Evolutionary conservation across 495 filamentous ascomycete genomes (phyloP).

Genomic region (Talaromyces trachyspermus): DNA sequence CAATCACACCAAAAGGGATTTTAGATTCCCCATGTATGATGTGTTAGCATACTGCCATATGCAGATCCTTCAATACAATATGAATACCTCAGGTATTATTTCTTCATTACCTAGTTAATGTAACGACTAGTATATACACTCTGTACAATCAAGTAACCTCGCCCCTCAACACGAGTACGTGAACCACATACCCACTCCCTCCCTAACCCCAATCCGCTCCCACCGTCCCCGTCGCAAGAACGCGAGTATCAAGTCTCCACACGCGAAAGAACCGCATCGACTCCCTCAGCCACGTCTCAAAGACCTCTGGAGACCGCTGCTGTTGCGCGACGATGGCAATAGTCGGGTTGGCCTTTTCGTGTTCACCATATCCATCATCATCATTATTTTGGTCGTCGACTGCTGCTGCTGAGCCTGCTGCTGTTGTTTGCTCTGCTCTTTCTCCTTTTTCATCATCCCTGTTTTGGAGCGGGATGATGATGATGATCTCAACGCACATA

Average conservation of each 20-base stretch:
- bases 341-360: slow-evolving; percentile 32
- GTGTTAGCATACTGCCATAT: no score
- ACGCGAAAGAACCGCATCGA: slow-evolving; percentile 60
- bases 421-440: slow-evolving; percentile 4
- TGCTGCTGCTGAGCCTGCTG: not conserved
- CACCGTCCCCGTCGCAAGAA: slow-evolving; percentile 38
- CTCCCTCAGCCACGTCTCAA: slow-evolving; percentile 69
- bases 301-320: slow-evolving; percentile 73
- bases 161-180: slow-evolving; percentile 29
- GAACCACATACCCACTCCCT: slow-evolving; percentile 40
- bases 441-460: no score
- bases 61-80: no score
- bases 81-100: no score
- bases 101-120: no score
- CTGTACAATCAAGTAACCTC: no score
- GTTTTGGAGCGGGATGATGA: no score
- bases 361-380: not conserved
- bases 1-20: no score
- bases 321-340: slow-evolving; percentile 78
- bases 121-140: no score
- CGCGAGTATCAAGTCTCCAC: slow-evolving; percentile 50
- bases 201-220: slow-evolving; percentile 48
- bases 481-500: slow-evolving; percentile 50
- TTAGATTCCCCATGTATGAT: no score
- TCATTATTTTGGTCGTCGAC: not conserved